Evolutionary conservation across 164 flowering plant genomes (phyloP).

Genomic region (Amborella trichopoda): DNA sequence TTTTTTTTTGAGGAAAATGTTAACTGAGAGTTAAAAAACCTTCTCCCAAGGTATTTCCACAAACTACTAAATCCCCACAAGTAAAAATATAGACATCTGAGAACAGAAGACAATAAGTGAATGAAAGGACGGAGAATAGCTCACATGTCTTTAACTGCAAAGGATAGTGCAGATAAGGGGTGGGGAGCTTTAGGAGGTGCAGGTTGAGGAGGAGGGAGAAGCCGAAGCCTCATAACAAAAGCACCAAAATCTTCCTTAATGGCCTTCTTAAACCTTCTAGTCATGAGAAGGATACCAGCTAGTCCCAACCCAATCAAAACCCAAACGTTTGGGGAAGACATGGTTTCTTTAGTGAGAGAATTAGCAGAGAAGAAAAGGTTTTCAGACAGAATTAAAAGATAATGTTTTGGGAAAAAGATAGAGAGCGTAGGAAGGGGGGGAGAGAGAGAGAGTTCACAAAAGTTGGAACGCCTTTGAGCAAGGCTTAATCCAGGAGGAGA

Average conservation of each 20-base stretch:
- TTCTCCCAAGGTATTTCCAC: no score
- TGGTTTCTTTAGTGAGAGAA: conserved; percentile 10
- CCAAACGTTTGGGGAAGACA: conserved; percentile 69
- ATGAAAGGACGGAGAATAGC: conserved; percentile 2
- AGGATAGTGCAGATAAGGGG: conserved; percentile 74
- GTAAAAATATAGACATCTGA: background rate
- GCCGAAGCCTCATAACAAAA: conserved; percentile 47
- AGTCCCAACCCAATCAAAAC: conserved; percentile 77
- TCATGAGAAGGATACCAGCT: conserved; percentile 72
- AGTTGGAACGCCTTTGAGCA: no score
- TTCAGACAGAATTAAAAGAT: no score
- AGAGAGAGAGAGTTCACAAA: no score
- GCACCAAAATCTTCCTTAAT: conserved; percentile 86
- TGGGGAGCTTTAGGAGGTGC: conserved; percentile 98
- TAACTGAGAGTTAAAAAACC: no score
- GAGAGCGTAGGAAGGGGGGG: no score
- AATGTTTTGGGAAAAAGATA: no score
- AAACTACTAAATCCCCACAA: no score
- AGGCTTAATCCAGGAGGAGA: no score
- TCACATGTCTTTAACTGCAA: conserved; percentile 87
- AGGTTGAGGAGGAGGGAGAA: conserved; percentile 95
- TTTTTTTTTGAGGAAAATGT: no score
- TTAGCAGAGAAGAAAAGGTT: no score
- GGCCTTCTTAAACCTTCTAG: conserved; percentile 46
- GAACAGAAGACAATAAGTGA: background rate